These are phyloP conservation scores for Coemansia sp. DNA, from an alignment of 371 early-diverging fungal species.

Conservation along the genomic window DNA sequence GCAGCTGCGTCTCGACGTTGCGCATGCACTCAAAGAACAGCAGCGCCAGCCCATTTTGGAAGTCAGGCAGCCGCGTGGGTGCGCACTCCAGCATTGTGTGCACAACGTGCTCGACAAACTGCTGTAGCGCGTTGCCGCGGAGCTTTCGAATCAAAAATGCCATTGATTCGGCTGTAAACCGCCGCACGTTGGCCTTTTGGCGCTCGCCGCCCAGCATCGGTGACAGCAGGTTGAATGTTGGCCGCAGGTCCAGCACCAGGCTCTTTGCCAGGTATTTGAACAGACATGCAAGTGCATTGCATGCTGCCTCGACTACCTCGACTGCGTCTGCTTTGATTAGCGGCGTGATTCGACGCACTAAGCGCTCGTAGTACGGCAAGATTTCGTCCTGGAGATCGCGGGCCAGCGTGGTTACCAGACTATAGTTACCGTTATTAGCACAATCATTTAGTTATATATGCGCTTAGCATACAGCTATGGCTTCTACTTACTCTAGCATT, in stretches of 20 bases:
- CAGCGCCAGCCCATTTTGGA: constrained; percentile 74
- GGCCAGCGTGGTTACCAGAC: constrained; percentile 76
- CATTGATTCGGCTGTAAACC: constrained; percentile 90
- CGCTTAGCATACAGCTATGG: neutral
- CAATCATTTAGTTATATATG: neutral
- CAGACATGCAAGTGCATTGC: constrained; percentile 84
- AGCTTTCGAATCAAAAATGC: constrained; percentile 85
- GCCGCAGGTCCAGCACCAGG: constrained; percentile 65
- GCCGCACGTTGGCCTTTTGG: constrained; percentile 75
- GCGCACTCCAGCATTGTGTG: constrained; percentile 56
- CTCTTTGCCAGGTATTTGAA: constrained; percentile 72
- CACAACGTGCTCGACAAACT: constrained; percentile 54
- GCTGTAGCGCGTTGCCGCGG: constrained; percentile 58
- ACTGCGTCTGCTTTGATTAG: constrained; percentile 68
- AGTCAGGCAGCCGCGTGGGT: constrained; percentile 56
- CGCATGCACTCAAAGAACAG: constrained; percentile 70
- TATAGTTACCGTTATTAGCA: constrained; percentile 36
- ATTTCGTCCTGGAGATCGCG: constrained; percentile 92
- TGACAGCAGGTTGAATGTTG: constrained; percentile 69
- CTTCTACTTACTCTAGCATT: constrained; percentile 63
- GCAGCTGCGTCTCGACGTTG: constrained; percentile 62
- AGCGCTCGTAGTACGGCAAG: constrained; percentile 69
- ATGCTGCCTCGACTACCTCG: constrained; percentile 77
- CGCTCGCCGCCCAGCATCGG: constrained; percentile 69
- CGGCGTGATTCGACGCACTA: constrained; percentile 63